These are phyloP conservation scores for Fusarium lateritium DNA, from an alignment of 2,329 filamentous ascomycete species.

Conservation along the genomic window DNA sequence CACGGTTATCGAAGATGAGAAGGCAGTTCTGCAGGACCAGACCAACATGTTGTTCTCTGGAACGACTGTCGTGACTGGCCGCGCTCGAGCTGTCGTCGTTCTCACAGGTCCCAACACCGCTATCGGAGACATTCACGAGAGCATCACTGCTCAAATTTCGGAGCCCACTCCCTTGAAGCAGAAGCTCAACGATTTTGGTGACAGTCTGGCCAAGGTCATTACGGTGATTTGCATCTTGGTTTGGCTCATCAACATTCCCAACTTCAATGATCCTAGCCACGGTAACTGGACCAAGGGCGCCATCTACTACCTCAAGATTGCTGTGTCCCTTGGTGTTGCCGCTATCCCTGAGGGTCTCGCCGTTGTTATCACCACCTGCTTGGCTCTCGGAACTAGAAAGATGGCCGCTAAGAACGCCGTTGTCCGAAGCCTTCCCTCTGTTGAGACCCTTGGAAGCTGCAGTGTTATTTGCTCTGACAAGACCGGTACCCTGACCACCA, in stretches of 20 bases:
- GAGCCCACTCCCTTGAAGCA: slow-evolving; percentile 98
- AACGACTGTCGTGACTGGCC: slow-evolving; percentile 95
- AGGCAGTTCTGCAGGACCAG: slow-evolving; percentile 97
- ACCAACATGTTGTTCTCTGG: slow-evolving; percentile 98
- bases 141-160: slow-evolving; percentile 97
- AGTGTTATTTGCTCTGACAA: slow-evolving; percentile 99
- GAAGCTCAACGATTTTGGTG: slow-evolving; percentile 98
- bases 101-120: slow-evolving; percentile 91
- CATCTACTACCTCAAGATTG: slow-evolving; percentile 99
- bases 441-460: slow-evolving; percentile 98
- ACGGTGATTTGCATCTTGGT: slow-evolving; percentile 96
- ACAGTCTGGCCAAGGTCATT: slow-evolving; percentile 96
- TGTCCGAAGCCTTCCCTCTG: slow-evolving; percentile 94
- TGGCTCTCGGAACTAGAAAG: slow-evolving; percentile 95
- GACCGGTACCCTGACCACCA: slow-evolving; percentile 97
- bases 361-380: slow-evolving; percentile 98
- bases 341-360: slow-evolving; percentile 98
- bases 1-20: slow-evolving; percentile 78
- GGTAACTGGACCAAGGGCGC: slow-evolving; percentile 96
- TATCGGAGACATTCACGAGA: slow-evolving; percentile 99
- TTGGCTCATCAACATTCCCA: slow-evolving; percentile 98
- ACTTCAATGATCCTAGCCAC: slow-evolving; percentile 95
- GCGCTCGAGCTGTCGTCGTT: slow-evolving; percentile 91
- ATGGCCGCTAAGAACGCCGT: slow-evolving; percentile 99
- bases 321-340: slow-evolving; percentile 96